These are phyloP conservation scores for Bathelium albidoporum DNA, from an alignment of 495 filamentous ascomycete genomes.

Conservation along the genomic window DNA sequence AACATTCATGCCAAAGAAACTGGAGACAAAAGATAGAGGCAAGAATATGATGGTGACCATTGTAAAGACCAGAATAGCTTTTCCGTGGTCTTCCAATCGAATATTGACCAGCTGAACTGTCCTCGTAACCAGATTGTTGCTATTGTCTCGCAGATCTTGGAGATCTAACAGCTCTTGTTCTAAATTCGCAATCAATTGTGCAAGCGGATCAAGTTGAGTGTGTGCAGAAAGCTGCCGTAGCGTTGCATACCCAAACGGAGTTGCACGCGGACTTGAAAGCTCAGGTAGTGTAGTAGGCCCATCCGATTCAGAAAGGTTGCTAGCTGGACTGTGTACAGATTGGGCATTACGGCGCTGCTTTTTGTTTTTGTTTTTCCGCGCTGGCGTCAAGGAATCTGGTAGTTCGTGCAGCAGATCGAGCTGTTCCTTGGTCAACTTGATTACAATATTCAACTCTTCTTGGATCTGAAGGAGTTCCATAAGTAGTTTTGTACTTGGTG, in stretches of 20 bases:
- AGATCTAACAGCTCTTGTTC: conserved; percentile 29
- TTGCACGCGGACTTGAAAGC: neutral
- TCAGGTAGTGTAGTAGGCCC: neutral
- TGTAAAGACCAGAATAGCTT: conserved; percentile 35
- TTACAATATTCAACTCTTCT: conserved; percentile 33
- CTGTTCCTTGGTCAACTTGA: conserved; percentile 33
- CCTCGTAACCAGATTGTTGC: conserved; percentile 30
- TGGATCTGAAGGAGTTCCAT: conserved; percentile 33
- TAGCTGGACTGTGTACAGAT: neutral
- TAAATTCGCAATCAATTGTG: conserved; percentile 30
- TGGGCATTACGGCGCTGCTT: neutral
- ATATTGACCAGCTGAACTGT: conserved; percentile 36
- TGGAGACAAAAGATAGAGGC: conserved; percentile 31
- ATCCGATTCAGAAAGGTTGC: neutral
- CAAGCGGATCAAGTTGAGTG: conserved; percentile 22
- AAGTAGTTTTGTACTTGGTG: conserved; percentile 32
- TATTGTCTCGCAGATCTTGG: conserved; percentile 31
- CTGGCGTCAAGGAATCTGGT: conserved; percentile 4
- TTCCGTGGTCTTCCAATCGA: conserved; percentile 33
- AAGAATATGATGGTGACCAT: conserved; percentile 36
- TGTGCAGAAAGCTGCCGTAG: conserved; percentile 23
- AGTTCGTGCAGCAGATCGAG: conserved; percentile 26
- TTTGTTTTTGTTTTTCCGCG: neutral
- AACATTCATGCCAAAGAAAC: conserved; percentile 37
- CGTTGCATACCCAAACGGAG: conserved; percentile 6